Percentiles rank a stretch among this genome's conserved stretches.
phyloP scores from a whole-genome alignment of 225 moss, liverwort and hornwort genomes.

The Straminergon stramineum region DNA sequence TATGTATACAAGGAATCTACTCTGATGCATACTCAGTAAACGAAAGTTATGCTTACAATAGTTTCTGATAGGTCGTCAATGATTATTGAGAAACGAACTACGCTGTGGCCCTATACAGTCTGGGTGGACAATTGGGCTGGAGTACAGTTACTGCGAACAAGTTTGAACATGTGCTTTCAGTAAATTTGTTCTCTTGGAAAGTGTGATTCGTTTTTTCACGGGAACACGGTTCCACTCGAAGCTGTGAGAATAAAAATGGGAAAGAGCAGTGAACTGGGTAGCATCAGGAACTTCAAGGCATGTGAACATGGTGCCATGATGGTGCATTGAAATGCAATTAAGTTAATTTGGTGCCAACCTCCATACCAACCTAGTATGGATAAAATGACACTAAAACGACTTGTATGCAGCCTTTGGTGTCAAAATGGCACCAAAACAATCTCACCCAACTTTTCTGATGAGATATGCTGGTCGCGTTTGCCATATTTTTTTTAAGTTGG shows the following conservation, averaged over 20 bases:
- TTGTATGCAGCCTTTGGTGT: too few species aligned
- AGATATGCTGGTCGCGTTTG: neutral
- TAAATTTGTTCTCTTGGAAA: neutral
- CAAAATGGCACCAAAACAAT: too few species aligned
- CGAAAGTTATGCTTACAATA: neutral
- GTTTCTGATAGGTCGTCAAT: neutral
- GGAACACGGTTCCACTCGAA: neutral
- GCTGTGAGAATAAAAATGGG: neutral
- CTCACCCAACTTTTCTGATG: too few species aligned
- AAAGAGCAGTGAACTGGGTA: neutral
- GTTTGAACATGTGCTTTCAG: neutral
- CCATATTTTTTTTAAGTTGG: neutral
- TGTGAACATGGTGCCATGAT: too few species aligned
- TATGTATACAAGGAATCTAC: neutral
- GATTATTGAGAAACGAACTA: neutral
- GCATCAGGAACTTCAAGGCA: too few species aligned
- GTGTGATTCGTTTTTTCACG: neutral
- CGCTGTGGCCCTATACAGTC: neutral
- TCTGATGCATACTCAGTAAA: neutral
- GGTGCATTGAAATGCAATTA: too few species aligned
- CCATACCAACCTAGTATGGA: too few species aligned
- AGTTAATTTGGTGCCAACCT: too few species aligned
- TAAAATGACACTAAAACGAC: too few species aligned
- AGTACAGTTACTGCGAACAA: neutral
- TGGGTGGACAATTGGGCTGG: neutral